These are phyloP conservation scores for Dispira parvispora DNA, from an alignment of 192 early-diverging fungal genomes.

Conservation along the genomic window DNA sequence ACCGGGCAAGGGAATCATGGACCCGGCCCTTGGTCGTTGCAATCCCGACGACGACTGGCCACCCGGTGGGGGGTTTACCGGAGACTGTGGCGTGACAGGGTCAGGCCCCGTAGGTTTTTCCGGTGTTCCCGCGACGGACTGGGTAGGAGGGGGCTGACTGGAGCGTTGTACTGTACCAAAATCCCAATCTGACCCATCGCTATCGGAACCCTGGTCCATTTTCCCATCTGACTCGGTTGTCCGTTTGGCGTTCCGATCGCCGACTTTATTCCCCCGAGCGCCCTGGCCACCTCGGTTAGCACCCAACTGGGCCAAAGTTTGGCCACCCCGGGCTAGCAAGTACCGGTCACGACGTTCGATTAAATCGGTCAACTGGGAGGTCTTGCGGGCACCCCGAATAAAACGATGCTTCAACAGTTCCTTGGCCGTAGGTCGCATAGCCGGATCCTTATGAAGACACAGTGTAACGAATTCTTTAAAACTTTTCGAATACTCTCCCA, in stretches of 20 bases:
- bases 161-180: slow-evolving; percentile 17
- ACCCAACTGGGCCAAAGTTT: slow-evolving; percentile 18
- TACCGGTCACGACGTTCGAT: slow-evolving; percentile 71
- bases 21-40: no score
- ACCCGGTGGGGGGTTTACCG: neutral
- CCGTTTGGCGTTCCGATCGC: no score
- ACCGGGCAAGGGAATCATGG: no score
- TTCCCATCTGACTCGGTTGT: no score
- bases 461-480: slow-evolving; percentile 82
- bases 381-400: slow-evolving; percentile 66
- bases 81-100: slow-evolving; percentile 1
- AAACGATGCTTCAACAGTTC: slow-evolving; percentile 81
- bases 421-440: slow-evolving; percentile 71
- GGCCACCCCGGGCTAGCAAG: slow-evolving; percentile 36
- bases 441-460: slow-evolving; percentile 78
- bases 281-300: slow-evolving; percentile 9
- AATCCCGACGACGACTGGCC: no score
- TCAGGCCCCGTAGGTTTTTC: no score
- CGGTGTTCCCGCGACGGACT: no score
- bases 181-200: slow-evolving; percentile 16
- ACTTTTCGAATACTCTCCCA: slow-evolving; percentile 51
- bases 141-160: neutral
- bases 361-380: slow-evolving; percentile 68
- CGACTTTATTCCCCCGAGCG: neutral
- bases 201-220: neutral